phyloP scores from a whole-genome alignment of 2,329 filamentous ascomycete genomes.

The Aspergillus awamori region DNA sequence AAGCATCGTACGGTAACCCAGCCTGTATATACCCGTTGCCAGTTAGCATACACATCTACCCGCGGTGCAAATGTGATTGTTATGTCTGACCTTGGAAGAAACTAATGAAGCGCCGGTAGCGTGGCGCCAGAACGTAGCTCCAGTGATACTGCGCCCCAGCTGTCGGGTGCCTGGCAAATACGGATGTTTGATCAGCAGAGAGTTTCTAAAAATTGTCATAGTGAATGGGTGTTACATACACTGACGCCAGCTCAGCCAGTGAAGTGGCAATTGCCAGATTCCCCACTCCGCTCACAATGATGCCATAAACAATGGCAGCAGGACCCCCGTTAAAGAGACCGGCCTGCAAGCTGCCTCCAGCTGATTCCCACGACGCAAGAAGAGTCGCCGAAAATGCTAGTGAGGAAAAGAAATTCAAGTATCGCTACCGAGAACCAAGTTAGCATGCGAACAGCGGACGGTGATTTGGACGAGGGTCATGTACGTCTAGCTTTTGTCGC shows the following conservation, averaged over 20 bases:
- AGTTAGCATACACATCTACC: neutral
- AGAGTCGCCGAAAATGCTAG: slow-evolving; percentile 42
- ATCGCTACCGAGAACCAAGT: slow-evolving; percentile 6
- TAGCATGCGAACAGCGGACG: neutral
- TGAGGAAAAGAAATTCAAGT: slow-evolving; percentile 35
- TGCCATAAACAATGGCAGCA: slow-evolving; percentile 39
- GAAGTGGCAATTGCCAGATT: slow-evolving; percentile 39
- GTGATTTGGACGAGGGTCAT: neutral
- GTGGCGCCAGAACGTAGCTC: slow-evolving; percentile 35
- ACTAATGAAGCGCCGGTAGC: slow-evolving; percentile 23
- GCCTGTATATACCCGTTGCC: neutral
- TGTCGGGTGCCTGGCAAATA: slow-evolving; percentile 21
- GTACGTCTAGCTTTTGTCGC: slow-evolving; percentile 21
- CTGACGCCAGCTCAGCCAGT: slow-evolving; percentile 44
- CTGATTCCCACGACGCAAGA: slow-evolving; percentile 44
- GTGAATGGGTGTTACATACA: slow-evolving; percentile 24
- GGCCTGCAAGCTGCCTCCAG: slow-evolving; percentile 27
- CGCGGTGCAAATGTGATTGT: neutral
- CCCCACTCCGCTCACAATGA: slow-evolving; percentile 36
- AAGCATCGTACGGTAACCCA: slow-evolving; percentile 19
- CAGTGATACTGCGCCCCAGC: slow-evolving; percentile 42
- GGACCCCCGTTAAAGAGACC: slow-evolving; percentile 38
- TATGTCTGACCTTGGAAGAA: slow-evolving; percentile 24
- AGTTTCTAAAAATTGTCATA: too few species aligned
- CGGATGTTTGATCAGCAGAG: too few species aligned